Evolutionary conservation across 2,329 filamentous ascomycete genomes (phyloP).

Genomic region (Arthrobotrys iridis): DNA sequence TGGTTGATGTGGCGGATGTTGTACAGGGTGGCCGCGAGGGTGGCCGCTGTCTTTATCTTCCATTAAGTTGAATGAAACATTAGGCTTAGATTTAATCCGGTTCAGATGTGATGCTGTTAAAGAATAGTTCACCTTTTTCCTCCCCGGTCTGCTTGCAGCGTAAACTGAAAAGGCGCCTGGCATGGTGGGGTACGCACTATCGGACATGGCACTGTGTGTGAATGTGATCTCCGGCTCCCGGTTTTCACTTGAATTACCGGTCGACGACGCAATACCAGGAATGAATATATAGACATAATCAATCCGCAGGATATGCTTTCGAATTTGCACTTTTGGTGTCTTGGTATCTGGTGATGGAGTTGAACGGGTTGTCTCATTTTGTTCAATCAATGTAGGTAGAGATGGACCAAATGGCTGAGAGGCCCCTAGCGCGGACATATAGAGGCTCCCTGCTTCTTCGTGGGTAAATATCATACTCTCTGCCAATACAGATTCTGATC

Average conservation of each 20-base stretch:
- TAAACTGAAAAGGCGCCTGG: constrained; percentile 72
- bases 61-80: constrained; percentile 36
- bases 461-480: constrained; percentile 78
- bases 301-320: constrained; percentile 60
- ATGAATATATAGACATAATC: constrained; percentile 61
- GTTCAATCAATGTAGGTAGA: constrained; percentile 1
- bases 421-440: constrained; percentile 61
- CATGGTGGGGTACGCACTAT: constrained; percentile 67
- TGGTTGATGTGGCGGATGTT: not conserved
- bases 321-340: constrained; percentile 55
- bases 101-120: constrained; percentile 46
- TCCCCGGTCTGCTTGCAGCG: constrained; percentile 56
- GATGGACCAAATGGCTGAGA: constrained; percentile 46
- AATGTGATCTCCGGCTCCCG: not conserved
- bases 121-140: constrained; percentile 13
- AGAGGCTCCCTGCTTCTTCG: constrained; percentile 86
- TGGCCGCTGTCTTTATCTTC: not conserved
- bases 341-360: not conserved
- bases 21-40: not conserved
- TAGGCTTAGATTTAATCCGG: constrained; percentile 27
- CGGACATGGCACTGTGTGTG: constrained; percentile 60
- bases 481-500: constrained; percentile 66
- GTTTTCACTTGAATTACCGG: not conserved
- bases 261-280: constrained; percentile 50
- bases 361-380: constrained; percentile 5